phyloP scores from a whole-genome alignment of 139 green algal species.

The Mychonastes homosphaera region DNA sequence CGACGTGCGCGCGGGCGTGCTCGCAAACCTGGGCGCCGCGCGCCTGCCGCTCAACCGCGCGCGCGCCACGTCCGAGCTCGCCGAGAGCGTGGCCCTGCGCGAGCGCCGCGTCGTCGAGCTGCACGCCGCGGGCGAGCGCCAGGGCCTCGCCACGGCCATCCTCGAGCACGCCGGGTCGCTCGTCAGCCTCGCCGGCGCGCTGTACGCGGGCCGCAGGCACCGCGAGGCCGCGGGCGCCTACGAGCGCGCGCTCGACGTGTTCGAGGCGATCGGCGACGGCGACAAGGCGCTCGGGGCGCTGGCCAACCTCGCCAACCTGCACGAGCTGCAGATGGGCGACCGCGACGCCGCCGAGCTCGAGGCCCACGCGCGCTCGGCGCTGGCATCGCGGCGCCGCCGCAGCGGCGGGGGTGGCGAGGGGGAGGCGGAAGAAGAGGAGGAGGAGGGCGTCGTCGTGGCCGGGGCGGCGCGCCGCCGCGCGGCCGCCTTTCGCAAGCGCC shows the following conservation, averaged over 20 bases:
- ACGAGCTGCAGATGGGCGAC: conserved; percentile 24
- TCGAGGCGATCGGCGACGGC: conserved; percentile 12
- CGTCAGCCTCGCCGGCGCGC: conserved; percentile 25
- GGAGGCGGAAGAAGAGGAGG: too few relatives aligned
- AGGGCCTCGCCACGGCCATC: conserved; percentile 26
- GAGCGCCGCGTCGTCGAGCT: conserved; percentile 20
- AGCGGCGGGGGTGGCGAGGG: too few relatives aligned
- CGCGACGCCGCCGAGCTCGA: background rate
- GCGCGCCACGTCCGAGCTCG: conserved; percentile 15
- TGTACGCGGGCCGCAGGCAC: conserved; percentile 12
- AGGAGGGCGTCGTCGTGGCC: too few relatives aligned
- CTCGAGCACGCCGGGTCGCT: conserved; percentile 33
- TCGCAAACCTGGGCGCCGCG: conserved; percentile 26
- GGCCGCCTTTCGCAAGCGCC: conserved; percentile 11
- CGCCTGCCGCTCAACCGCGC: conserved; percentile 19
- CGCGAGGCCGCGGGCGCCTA: conserved; percentile 17
- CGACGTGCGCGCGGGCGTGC: conserved; percentile 18
- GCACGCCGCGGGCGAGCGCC: conserved; percentile 21
- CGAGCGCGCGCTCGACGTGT: conserved; percentile 17
- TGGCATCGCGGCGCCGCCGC: too few relatives aligned
- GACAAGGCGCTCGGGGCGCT: conserved; percentile 34
- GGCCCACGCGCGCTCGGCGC: conserved; percentile 8
- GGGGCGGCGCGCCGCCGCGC: too few relatives aligned
- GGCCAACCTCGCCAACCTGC: conserved; percentile 37
- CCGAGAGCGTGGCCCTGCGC: conserved; percentile 21